Evolutionary conservation across 179 eudicot species (phyloP).

Genomic region (Drosera spatulata): DNA sequence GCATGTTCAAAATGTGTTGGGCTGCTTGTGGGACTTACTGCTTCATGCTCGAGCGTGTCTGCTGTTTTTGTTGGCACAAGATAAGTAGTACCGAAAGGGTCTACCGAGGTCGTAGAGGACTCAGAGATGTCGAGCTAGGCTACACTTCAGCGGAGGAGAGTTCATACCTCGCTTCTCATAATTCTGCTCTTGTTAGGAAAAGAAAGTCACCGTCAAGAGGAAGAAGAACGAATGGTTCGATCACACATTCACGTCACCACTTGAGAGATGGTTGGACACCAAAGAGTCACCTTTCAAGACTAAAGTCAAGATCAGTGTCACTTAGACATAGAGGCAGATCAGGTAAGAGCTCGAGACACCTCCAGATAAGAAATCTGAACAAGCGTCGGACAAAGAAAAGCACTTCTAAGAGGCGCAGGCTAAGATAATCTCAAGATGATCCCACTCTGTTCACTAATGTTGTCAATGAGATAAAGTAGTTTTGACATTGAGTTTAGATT

Average conservation of each 20-base stretch:
- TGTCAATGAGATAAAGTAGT: too few species aligned
- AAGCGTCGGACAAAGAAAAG: slow-evolving; percentile 2
- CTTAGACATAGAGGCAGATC: slow-evolving; percentile 12
- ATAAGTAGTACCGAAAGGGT: slow-evolving; percentile 27
- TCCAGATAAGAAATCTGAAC: slow-evolving; percentile 7
- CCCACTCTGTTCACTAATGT: too few species aligned
- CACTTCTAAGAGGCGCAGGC: slow-evolving; percentile 15
- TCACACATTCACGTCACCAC: not conserved
- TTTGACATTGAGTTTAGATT: too few species aligned
- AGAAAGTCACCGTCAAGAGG: slow-evolving; percentile 9
- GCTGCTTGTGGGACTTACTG: slow-evolving; percentile 37
- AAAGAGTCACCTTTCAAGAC: slow-evolving; percentile 2
- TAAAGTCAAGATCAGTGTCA: slow-evolving; percentile 12
- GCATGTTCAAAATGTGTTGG: slow-evolving; percentile 39
- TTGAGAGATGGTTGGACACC: not conserved
- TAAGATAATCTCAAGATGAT: not conserved
- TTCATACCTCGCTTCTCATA: not conserved
- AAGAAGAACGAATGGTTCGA: slow-evolving; percentile 1
- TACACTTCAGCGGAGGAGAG: slow-evolving; percentile 11
- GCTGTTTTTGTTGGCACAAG: slow-evolving; percentile 39
- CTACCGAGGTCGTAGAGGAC: slow-evolving; percentile 24
- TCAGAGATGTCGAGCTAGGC: slow-evolving; percentile 31
- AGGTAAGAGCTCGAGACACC: slow-evolving; percentile 5
- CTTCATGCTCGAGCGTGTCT: slow-evolving; percentile 16
- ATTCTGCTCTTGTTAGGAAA: slow-evolving; percentile 10